phyloP scores from a whole-genome alignment of 176 grass and related monocot species.

The Eragrostis curvula region DNA sequence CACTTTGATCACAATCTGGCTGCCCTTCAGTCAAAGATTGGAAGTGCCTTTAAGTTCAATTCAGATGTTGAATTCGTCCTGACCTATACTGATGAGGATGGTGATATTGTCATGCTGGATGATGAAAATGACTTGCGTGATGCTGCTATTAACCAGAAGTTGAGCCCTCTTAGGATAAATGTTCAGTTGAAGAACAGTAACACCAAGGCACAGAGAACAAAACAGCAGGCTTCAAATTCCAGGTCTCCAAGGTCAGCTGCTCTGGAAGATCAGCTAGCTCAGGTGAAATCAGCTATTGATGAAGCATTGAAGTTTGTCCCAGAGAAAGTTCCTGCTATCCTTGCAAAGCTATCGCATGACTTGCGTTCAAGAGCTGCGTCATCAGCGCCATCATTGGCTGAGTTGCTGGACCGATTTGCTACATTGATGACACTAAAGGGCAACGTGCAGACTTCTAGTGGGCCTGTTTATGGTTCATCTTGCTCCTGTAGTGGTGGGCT shows the following conservation, averaged over 20 bases:
- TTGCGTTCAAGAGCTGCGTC: constrained; percentile 39
- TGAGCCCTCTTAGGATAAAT: constrained; percentile 81
- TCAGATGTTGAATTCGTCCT: constrained; percentile 51
- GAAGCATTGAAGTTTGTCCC: constrained; percentile 57
- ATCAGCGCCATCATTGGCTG: constrained; percentile 41
- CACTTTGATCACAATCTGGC: constrained; percentile 46
- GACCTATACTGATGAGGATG: constrained; percentile 80
- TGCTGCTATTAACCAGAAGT: constrained; percentile 63
- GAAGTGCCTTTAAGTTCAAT: constrained; percentile 67
- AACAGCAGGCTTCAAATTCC: constrained; percentile 18
- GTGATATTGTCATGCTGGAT: constrained; percentile 69
- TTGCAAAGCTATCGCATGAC: constrained; percentile 54
- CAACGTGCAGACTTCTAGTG: constrained; percentile 35
- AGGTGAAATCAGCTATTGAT: constrained; percentile 53
- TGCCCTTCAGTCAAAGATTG: constrained; percentile 56
- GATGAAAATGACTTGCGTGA: constrained; percentile 74
- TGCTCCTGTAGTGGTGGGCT: constrained; percentile 11
- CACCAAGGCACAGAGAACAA: constrained; percentile 3
- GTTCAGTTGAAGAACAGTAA: constrained; percentile 56
- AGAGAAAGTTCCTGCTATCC: constrained; percentile 43
- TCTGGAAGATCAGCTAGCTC: constrained; percentile 49
- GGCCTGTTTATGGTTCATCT: constrained; percentile 37
- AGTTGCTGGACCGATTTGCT: constrained; percentile 47
- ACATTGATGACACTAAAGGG: constrained; percentile 50
- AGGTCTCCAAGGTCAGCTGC: constrained; percentile 29